A percentile compares a stretch with the other conserved stretches of the same genome.
Conservation (phyloP, 352 stramenopile species). For the Phytophthora litchii region DNA sequence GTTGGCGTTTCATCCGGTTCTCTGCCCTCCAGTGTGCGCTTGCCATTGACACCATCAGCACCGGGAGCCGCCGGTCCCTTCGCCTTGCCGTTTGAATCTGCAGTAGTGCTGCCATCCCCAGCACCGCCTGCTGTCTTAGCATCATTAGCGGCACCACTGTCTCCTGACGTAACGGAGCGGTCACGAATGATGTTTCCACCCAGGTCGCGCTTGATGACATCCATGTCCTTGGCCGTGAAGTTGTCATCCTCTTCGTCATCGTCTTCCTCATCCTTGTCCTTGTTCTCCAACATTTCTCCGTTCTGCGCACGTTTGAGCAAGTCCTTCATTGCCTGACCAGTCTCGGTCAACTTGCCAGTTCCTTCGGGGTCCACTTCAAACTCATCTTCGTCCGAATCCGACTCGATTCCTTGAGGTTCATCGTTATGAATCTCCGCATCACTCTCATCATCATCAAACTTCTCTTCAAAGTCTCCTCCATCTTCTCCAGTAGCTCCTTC, state of each 20-base stretch:
- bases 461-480: slow-evolving; percentile 87
- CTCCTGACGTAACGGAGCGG: slow-evolving; percentile 37
- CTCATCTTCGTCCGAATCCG: slow-evolving; percentile 80
- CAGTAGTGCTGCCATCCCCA: slow-evolving; percentile 28
- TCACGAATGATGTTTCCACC: slow-evolving; percentile 84
- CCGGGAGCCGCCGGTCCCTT: slow-evolving; percentile 19
- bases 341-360: slow-evolving; percentile 80
- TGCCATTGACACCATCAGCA: slow-evolving; percentile 38
- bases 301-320: slow-evolving; percentile 80
- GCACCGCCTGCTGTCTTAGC: slow-evolving; percentile 33
- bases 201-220: slow-evolving; percentile 79
- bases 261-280: slow-evolving; percentile 70
- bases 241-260: slow-evolving; percentile 67
- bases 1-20: slow-evolving; percentile 52
- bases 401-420: slow-evolving; percentile 65
- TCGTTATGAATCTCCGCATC: slow-evolving; percentile 84
- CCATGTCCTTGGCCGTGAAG: slow-evolving; percentile 83
- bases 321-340: slow-evolving; percentile 84
- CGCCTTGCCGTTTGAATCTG: slow-evolving; percentile 31
- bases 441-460: slow-evolving; percentile 88
- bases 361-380: slow-evolving; percentile 73
- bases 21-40: slow-evolving; percentile 56
- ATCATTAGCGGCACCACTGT: slow-evolving; percentile 21
- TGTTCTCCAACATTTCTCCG: slow-evolving; percentile 68
- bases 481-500: slow-evolving; percentile 77